These are phyloP conservation scores for Chlorella variabilis DNA, from an alignment of 163 green algal genomes.

Conservation along the genomic window DNA sequence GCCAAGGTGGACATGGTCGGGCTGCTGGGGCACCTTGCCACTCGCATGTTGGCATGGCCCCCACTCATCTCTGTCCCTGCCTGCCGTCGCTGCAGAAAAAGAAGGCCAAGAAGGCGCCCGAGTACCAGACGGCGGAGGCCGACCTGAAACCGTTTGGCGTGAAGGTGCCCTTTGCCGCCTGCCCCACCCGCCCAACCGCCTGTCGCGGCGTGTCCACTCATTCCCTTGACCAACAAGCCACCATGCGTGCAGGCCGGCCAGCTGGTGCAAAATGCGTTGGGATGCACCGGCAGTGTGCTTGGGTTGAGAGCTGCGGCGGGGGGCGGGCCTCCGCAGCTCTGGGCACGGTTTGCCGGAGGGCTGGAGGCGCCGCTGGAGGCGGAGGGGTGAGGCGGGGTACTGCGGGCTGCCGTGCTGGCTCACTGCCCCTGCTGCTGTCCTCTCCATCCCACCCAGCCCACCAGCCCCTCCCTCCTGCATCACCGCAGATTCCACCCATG, in stretches of 20 bases:
- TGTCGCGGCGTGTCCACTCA: not conserved
- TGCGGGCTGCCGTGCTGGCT: too few species aligned
- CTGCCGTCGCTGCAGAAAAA: not conserved
- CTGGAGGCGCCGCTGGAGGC: conserved; percentile 13
- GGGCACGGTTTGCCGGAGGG: conserved; percentile 22
- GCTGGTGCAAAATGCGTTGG: conserved; percentile 11
- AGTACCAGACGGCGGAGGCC: not conserved
- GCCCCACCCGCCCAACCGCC: not conserved
- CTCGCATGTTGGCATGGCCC: not conserved
- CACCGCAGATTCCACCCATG: not conserved
- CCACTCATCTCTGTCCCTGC: not conserved
- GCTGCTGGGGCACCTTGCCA: not conserved
- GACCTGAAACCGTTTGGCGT: conserved; percentile 12
- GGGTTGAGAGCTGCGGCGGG: not conserved
- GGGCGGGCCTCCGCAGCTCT: not conserved
- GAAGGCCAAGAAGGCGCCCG: conserved; percentile 27
- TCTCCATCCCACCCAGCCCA: too few species aligned
- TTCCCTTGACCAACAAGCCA: too few species aligned
- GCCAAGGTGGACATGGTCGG: not conserved
- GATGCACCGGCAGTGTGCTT: conserved; percentile 2
- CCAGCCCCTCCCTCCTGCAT: not conserved
- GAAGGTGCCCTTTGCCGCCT: conserved; percentile 1
- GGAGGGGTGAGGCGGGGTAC: not conserved
- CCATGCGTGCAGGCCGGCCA: conserved; percentile 4
- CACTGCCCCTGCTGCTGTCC: too few species aligned